Percentiles rank a stretch among this genome's conserved stretches.
Evolutionary conservation across 2,329 filamentous ascomycete species (phyloP).

Genomic region (Xylaria sp.): DNA sequence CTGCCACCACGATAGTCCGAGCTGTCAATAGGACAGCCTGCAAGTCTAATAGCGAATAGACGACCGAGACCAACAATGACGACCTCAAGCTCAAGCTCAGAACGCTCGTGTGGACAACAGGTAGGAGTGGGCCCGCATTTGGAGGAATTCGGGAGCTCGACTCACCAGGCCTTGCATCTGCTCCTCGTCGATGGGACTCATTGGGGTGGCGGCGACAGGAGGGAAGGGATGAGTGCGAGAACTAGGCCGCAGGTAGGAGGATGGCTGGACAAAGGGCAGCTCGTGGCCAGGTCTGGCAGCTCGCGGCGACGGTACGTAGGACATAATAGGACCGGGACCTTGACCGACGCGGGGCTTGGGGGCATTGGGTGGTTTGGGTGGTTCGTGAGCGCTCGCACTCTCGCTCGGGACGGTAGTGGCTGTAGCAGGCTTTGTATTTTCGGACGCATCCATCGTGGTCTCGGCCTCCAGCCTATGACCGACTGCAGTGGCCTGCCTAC

Average conservation of each 20-base stretch:
- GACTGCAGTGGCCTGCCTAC: slow-evolving; percentile 2
- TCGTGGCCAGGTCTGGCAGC: slow-evolving; percentile 49
- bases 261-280: slow-evolving; percentile 65
- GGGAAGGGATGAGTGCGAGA: slow-evolving; percentile 48
- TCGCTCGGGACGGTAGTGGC: slow-evolving; percentile 3
- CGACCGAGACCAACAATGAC: neutral
- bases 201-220: slow-evolving; percentile 51
- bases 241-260: slow-evolving; percentile 59
- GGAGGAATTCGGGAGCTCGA: slow-evolving; percentile 7
- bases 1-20: neutral
- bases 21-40: neutral
- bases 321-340: slow-evolving; percentile 14
- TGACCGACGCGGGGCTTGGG: slow-evolving; percentile 29
- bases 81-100: neutral
- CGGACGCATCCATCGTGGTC: slow-evolving; percentile 36
- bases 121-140: neutral
- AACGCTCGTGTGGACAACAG: neutral
- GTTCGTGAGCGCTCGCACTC: slow-evolving; percentile 30
- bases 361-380: slow-evolving; percentile 21
- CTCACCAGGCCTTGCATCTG: slow-evolving; percentile 80
- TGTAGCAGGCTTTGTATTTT: slow-evolving; percentile 30
- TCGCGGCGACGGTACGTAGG: slow-evolving; percentile 31
- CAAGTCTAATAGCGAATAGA: neutral
- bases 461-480: slow-evolving; percentile 18
- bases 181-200: slow-evolving; percentile 73